These are phyloP conservation scores for Neonectria magnoliae DNA, from an alignment of 2,329 filamentous ascomycete genomes.

Conservation along the genomic window DNA sequence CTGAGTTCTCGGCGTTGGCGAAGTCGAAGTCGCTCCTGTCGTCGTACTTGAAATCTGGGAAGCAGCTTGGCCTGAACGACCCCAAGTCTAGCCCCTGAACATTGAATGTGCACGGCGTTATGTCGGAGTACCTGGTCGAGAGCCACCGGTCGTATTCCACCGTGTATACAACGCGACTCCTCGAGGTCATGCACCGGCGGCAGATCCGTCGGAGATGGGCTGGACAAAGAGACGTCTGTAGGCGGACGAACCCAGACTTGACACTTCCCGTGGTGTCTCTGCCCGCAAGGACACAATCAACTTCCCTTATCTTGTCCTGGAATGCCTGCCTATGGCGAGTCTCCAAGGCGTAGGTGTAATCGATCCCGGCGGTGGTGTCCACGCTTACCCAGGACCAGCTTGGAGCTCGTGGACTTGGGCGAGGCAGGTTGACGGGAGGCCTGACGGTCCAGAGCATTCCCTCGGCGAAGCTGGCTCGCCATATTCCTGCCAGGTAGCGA, in stretches of 20 bases:
- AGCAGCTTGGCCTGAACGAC: background rate
- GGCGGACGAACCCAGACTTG: background rate
- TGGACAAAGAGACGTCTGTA: background rate
- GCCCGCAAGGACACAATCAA: background rate
- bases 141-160: slow-evolving; percentile 1
- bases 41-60: slow-evolving; percentile 8
- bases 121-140: background rate
- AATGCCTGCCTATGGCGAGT: background rate
- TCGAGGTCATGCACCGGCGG: background rate
- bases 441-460: slow-evolving; percentile 12
- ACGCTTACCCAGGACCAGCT: slow-evolving; percentile 21
- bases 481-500: slow-evolving; percentile 9
- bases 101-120: background rate
- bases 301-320: background rate
- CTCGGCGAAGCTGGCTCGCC: background rate
- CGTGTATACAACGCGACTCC: background rate
- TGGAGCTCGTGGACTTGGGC: background rate
- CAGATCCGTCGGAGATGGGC: slow-evolving; percentile 3
- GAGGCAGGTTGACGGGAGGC: background rate
- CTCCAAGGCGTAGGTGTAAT: slow-evolving; percentile 2
- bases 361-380: background rate
- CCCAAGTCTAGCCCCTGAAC: background rate
- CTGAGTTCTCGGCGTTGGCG: background rate
- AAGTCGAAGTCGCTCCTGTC: slow-evolving; percentile 10
- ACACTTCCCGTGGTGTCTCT: slow-evolving; percentile 2